Base-by-base conservation (phyloP, 345 rosid species). In the Populus simonii region DNA sequence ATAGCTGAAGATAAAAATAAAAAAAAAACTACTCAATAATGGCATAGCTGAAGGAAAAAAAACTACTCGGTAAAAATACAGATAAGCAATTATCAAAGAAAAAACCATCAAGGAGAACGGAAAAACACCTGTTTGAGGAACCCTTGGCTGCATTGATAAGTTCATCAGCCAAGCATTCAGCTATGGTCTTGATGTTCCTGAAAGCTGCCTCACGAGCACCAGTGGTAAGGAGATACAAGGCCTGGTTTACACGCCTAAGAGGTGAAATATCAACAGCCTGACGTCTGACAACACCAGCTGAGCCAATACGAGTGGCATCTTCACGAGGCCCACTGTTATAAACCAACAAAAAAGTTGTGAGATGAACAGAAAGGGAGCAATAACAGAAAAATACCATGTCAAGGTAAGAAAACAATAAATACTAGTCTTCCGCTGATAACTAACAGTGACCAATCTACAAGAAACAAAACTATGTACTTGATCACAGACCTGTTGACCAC, bases 241-340 rank as follows among this genome's bases (percentile, higher is more conserved):
- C 99, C 79, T 92, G 98, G 76, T 95, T 95, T 20, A 95, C 98
- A 61, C 98, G 94, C 36, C 98, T 87, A 36, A 95, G 77, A 3
- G 99, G 99, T 75, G 98, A 93, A 85, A 95, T 92, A 92, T 93
- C 99, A 68, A 95, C 98, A 5, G 98, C 99, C 84, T 95, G 99
- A 66, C 98, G 93, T 82, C 99, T 89, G 20, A 95, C 99, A 79
- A 93, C 98, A 89, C 99, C 99, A 74, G 99, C 98, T 71, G 98
- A 95, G 15, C 99, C 99, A 79, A 95, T 95, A 39, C 98, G 89
- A 1, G 99, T 93, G 10, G 99, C 99, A 86, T 93, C 99, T 76
- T 95, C 99, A 72, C 98, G 89, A 0, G 99, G 99, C 47, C 99
- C 99, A 86, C 99, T 95, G 73, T 12, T 38, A 45, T 47, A 59